Conservation (phyloP, 2,329 filamentous ascomycete genomes). For the Fusarium sp. region DNA sequence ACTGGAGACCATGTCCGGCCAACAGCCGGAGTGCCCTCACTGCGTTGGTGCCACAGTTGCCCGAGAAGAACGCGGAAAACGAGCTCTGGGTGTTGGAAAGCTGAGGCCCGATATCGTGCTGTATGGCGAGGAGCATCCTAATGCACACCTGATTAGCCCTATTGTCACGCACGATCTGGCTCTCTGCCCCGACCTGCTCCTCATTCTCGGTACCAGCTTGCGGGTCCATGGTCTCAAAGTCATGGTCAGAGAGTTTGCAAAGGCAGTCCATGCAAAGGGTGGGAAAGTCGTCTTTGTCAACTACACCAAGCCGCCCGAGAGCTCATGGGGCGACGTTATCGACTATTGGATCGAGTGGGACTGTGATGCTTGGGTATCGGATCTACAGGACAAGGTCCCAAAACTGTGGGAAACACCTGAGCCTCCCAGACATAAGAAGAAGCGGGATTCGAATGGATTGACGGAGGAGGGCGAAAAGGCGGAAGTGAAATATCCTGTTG, state of each 20-base stretch:
- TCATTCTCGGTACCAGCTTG: constrained; percentile 76
- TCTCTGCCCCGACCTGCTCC: constrained; percentile 70
- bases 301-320: constrained; percentile 75
- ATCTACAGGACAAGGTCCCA: constrained; percentile 67
- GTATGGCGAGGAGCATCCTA: constrained; percentile 78
- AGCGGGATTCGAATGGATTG: constrained; percentile 45
- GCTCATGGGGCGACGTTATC: constrained; percentile 75
- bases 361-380: constrained; percentile 75
- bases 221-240: constrained; percentile 76
- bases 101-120: constrained; percentile 77
- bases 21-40: constrained; percentile 72
- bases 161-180: constrained; percentile 74
- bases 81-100: constrained; percentile 72
- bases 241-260: constrained; percentile 76
- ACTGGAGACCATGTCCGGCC: constrained; percentile 66
- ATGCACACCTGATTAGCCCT: constrained; percentile 71
- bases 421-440: constrained; percentile 54
- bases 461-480: constrained; percentile 41
- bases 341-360: constrained; percentile 81
- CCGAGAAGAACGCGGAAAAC: constrained; percentile 71
- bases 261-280: constrained; percentile 72
- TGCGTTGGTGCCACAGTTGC: constrained; percentile 70
- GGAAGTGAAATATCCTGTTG: constrained; percentile 51
- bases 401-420: constrained; percentile 66
- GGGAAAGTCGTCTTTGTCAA: constrained; percentile 79